phyloP scores from a whole-genome alignment of 257 asterid species.

The Lantana camara region DNA sequence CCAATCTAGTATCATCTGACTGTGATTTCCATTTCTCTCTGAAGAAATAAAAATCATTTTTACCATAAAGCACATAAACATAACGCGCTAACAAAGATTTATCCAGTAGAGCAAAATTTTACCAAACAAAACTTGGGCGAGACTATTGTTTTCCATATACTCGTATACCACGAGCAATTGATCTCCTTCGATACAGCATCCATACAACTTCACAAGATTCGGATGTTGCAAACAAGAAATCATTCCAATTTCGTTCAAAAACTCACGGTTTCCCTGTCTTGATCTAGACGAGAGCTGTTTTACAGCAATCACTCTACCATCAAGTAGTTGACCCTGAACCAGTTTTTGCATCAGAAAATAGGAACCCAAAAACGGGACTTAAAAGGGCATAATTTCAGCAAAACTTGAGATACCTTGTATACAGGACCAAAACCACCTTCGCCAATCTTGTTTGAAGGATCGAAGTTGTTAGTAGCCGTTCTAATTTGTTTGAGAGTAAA shows the following conservation, averaged over 20 bases:
- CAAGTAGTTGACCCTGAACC: conserved; percentile 64
- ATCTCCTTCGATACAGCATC: conserved; percentile 85
- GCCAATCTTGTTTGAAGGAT: conserved; percentile 70
- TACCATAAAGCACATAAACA: no score
- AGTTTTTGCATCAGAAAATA: conserved; percentile 28
- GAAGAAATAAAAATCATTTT: conserved; percentile 20
- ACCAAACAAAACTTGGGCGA: conserved; percentile 73
- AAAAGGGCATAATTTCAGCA: background rate
- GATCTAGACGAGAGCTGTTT: conserved; percentile 85
- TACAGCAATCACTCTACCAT: conserved; percentile 79
- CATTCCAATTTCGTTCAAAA: conserved; percentile 81
- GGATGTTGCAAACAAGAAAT: conserved; percentile 83
- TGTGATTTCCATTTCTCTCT: conserved; percentile 57
- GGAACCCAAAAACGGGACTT: background rate
- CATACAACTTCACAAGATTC: conserved; percentile 82
- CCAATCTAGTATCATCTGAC: conserved; percentile 78
- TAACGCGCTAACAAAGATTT: background rate
- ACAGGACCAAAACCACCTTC: conserved; percentile 99
- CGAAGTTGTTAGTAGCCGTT: conserved; percentile 86
- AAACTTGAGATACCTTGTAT: conserved; percentile 57
- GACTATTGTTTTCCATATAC: conserved; percentile 90
- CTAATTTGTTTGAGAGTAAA: conserved; percentile 76
- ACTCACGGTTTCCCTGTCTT: conserved; percentile 85
- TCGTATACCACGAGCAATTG: conserved; percentile 79
- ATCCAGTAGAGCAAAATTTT: conserved; percentile 14